Conservation (phyloP, 305 asterid genomes). For the Fraxinus platypoda region DNA sequence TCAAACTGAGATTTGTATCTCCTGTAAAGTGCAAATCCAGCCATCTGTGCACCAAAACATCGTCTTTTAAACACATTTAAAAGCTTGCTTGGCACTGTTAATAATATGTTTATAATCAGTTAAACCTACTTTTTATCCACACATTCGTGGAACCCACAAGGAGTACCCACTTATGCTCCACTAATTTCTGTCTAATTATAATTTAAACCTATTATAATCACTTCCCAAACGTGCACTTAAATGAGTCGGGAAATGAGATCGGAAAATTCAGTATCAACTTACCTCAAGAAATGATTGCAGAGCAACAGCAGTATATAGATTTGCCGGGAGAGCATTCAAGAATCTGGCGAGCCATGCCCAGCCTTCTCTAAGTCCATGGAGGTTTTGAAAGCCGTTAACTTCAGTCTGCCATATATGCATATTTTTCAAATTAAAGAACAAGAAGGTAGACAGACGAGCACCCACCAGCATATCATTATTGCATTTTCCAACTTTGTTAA, state of each 20-base stretch:
- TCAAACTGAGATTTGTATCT: conserved; percentile 58
- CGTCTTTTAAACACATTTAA: neutral
- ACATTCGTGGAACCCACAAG: neutral
- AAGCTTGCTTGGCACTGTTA: neutral
- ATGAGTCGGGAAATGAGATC: neutral
- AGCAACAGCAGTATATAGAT: conserved; percentile 70
- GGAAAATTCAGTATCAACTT: conserved; percentile 30
- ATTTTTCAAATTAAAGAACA: conserved; percentile 1
- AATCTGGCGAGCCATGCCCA: conserved; percentile 96
- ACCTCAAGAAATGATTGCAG: conserved; percentile 75
- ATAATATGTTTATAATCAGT: neutral
- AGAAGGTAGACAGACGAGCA: neutral
- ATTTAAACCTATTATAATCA: neutral
- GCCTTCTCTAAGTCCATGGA: conserved; percentile 71
- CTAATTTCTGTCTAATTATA: neutral
- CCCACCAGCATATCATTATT: conserved; percentile 6
- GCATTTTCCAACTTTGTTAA: neutral
- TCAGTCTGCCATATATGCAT: conserved; percentile 54
- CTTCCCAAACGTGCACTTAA: neutral
- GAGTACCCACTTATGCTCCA: neutral
- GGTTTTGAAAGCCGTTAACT: conserved; percentile 48
- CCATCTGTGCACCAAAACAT: conserved; percentile 50
- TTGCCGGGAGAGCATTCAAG: conserved; percentile 77
- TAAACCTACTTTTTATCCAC: neutral
- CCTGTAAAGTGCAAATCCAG: conserved; percentile 58